Evolutionary conservation across 306 rosid genomes (phyloP).

Genomic region (Dryas alaskensis): DNA sequence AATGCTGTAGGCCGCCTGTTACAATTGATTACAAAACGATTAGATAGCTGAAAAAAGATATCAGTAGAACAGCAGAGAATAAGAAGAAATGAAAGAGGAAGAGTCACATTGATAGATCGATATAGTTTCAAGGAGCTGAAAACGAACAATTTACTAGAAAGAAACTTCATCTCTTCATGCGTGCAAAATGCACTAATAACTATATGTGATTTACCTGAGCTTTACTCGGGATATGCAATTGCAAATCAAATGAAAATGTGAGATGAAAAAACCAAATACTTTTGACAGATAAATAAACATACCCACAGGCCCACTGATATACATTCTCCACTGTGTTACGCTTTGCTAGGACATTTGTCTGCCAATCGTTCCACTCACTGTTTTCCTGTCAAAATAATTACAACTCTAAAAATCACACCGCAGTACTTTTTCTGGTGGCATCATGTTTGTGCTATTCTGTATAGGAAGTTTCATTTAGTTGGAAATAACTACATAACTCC

Average conservation of each 20-base stretch:
- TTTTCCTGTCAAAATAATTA: constrained; percentile 52
- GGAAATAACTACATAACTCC: neutral
- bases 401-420: neutral
- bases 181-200: neutral
- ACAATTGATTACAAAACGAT: constrained; percentile 30
- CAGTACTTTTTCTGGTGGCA: neutral
- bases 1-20: constrained; percentile 89
- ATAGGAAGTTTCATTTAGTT: too few species aligned
- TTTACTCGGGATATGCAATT: neutral
- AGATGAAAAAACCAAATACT: constrained; percentile 12
- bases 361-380: constrained; percentile 85
- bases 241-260: neutral
- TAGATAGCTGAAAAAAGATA: constrained; percentile 2
- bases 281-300: constrained; percentile 38
- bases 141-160: neutral
- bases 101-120: neutral
- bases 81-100: neutral
- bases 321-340: constrained; percentile 87
- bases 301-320: constrained; percentile 97
- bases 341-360: constrained; percentile 52
- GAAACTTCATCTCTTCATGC: neutral
- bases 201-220: neutral
- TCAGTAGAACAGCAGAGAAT: neutral
- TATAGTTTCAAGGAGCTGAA: neutral
- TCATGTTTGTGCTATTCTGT: neutral